Conservation (phyloP, 2,329 filamentous ascomycete species). For the Epichloe elymi region DNA sequence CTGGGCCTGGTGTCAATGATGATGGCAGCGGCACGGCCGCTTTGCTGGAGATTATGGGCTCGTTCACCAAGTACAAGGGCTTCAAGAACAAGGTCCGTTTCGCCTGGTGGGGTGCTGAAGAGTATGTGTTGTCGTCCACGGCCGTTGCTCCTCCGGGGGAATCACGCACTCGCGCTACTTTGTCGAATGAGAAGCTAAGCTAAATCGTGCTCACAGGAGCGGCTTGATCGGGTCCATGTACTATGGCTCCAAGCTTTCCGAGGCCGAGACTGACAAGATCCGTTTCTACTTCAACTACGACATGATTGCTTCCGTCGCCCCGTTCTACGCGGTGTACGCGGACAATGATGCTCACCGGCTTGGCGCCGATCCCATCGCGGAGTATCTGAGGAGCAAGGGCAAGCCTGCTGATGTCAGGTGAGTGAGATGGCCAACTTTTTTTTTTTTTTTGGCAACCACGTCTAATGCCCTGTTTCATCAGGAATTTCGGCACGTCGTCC, state of each 20-base stretch:
- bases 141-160: no score
- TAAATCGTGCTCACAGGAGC: conserved; percentile 11
- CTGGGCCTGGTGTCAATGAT: conserved; percentile 26
- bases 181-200: no score
- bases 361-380: conserved; percentile 18
- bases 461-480: background rate
- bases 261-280: conserved; percentile 37
- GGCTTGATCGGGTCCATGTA: conserved; percentile 31
- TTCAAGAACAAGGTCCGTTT: conserved; percentile 27
- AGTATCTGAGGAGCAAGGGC: conserved; percentile 17
- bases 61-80: conserved; percentile 21
- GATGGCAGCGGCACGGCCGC: conserved; percentile 24
- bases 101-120: conserved; percentile 27
- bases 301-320: conserved; percentile 45
- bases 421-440: background rate
- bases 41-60: conserved; percentile 22
- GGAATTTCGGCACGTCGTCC: conserved; percentile 20
- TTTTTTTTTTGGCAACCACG: background rate
- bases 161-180: no score
- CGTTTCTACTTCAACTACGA: conserved; percentile 58
- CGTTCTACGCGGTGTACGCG: conserved; percentile 26
- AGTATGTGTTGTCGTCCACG: conserved; percentile 14
- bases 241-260: conserved; percentile 23
- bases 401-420: conserved; percentile 16
- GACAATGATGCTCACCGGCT: conserved; percentile 24